phyloP scores from a whole-genome alignment of 495 filamentous ascomycete genomes.

The Aspergillus conjunctus region DNA sequence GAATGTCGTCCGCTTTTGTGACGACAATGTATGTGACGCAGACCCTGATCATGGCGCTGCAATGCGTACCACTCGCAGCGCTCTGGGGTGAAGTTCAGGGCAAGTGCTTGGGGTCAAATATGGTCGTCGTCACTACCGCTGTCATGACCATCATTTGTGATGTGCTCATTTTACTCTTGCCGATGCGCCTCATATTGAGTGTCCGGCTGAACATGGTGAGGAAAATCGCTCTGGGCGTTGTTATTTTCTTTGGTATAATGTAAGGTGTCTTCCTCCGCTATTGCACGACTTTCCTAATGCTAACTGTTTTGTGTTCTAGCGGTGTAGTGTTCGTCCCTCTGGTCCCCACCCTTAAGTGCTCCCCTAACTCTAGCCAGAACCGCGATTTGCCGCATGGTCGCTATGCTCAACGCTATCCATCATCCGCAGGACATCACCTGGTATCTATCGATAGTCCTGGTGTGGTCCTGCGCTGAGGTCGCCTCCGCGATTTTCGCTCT shows the following conservation, averaged over 20 bases:
- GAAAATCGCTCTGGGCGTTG: conserved; percentile 12
- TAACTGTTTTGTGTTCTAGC: background rate
- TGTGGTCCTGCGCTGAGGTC: conserved; percentile 24
- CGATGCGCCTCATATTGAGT: conserved; percentile 19
- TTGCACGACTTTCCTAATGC: background rate
- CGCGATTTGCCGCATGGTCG: conserved; percentile 24
- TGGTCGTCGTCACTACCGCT: conserved; percentile 21
- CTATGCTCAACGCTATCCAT: conserved; percentile 22
- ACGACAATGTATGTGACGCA: conserved; percentile 23
- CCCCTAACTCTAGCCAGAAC: conserved; percentile 16
- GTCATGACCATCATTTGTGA: conserved; percentile 24
- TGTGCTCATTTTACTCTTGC: conserved; percentile 22
- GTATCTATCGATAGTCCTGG: conserved; percentile 29
- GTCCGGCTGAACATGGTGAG: conserved; percentile 18
- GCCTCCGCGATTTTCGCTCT: conserved; percentile 26
- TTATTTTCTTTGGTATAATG: conserved; percentile 27
- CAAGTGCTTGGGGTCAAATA: conserved; percentile 20
- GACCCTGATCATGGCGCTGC: conserved; percentile 23
- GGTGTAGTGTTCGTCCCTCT: conserved; percentile 14
- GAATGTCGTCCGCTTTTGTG: conserved; percentile 17
- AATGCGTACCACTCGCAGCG: conserved; percentile 24
- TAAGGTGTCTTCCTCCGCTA: conserved; percentile 6
- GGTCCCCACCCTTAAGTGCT: background rate
- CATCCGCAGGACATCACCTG: conserved; percentile 23
- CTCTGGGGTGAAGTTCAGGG: conserved; percentile 20